Base-by-base conservation (phyloP, 75 land plant species). In the Pinus tabuliformis region DNA sequence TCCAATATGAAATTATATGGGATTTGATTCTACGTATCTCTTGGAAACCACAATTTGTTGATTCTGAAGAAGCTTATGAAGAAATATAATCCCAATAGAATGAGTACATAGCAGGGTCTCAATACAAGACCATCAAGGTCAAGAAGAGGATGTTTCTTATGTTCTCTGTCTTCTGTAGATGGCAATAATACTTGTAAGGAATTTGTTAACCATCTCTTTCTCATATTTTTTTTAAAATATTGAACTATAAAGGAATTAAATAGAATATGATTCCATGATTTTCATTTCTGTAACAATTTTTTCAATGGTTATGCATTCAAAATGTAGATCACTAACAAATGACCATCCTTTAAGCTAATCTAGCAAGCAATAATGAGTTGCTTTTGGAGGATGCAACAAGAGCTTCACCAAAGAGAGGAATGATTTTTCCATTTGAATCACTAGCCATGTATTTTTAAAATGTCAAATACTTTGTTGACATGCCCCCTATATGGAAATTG, bases 391-490 rank as follows among this genome's bases (percentile, higher is more conserved):
- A 73, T 30, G 83, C 77, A 56, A 79, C 56, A n/a, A 89, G 78
- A 7, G 85, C 81, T 65, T 82, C 85, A 83, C 86, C 84, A 0
- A 88, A 86, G 72, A 84, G 87, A 82, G 98, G 98, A 84, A 92
- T 94, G 97, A 82, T 88, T 45, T 85, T 94, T 60, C 95, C 95
- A 16, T 94, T 94, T 59, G 72, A 78, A 66, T 92, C 97, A 73
- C 77, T 92, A 14, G 81, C 97, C 56, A 94, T 94, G 89, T 83
- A 92, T 20, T 94, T 94, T 81, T 87, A 92, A 30, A 86, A 79
- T 66, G 90, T 94, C 15, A 90, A 86, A 58, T 94, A 94, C 86
- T 92, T 74, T 75, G 97, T 94, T 18, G 97, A 90, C 66, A 88
- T 90, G 91, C 92, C 92, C 26, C 79, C 80, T 30, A 58, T 90